A percentile compares a stretch with the other conserved stretches of the same genome.
phyloP scores from a whole-genome alignment of 495 filamentous ascomycete genomes.

The Lepidopterella palustris region DNA sequence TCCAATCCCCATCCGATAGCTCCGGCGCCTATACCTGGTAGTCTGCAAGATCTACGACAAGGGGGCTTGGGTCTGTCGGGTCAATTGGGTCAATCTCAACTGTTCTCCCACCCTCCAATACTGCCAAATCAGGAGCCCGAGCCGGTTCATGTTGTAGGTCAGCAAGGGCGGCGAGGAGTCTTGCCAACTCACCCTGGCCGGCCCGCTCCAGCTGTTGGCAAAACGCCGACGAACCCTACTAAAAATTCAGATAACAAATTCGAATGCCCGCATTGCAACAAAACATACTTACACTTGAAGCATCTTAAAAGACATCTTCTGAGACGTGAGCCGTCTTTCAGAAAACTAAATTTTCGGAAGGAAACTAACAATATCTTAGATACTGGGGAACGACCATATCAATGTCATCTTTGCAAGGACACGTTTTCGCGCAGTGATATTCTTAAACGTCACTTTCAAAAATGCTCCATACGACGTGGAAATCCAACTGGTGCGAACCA shows the following conservation, averaged over 20 bases:
- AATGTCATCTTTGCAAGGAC: constrained; percentile 93
- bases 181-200: constrained; percentile 84
- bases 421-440: constrained; percentile 99
- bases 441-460: constrained; percentile 96
- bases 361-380: constrained; percentile 46
- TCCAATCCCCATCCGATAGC: constrained; percentile 20
- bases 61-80: constrained; percentile 14
- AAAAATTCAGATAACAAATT: constrained; percentile 97
- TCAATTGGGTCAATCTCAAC: constrained; percentile 11
- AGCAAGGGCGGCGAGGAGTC: constrained; percentile 82
- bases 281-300: constrained; percentile 95
- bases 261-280: constrained; percentile 92
- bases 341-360: no score
- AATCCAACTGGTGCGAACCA: constrained; percentile 91
- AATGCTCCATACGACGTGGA: constrained; percentile 89
- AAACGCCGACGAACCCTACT: constrained; percentile 71
- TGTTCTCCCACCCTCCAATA: constrained; percentile 19
- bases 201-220: constrained; percentile 61
- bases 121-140: constrained; percentile 42
- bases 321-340: constrained; percentile 65
- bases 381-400: constrained; percentile 93
- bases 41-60: constrained; percentile 21
- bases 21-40: constrained; percentile 9
- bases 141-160: constrained; percentile 85
- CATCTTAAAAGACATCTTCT: constrained; percentile 94